Percentiles rank a stretch among this genome's conserved stretches.
Conservation (phyloP, 345 rosid species). For the Murraya koenigii region DNA sequence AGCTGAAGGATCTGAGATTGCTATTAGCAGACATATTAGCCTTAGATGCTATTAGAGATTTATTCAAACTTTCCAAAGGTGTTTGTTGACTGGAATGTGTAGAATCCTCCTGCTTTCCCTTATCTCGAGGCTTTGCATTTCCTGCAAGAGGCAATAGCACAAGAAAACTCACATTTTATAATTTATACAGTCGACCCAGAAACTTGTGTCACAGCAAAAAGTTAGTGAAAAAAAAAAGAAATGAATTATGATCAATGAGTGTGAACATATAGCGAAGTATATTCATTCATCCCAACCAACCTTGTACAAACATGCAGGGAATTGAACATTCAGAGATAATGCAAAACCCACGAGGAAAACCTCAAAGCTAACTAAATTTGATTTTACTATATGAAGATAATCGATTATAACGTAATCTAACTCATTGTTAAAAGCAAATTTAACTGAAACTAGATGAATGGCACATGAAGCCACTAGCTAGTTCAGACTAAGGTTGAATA, state of each 20-base stretch:
- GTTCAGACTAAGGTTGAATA: neutral
- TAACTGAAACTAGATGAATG: neutral
- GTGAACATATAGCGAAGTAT: neutral
- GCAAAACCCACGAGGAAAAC: neutral
- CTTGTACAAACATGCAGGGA: neutral
- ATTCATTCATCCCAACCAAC: neutral
- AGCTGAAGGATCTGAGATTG: slow-evolving; percentile 53
- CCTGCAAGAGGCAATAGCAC: slow-evolving; percentile 13
- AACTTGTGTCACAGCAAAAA: neutral
- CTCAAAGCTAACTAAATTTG: neutral
- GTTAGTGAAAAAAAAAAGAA: neutral
- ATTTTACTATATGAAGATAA: neutral
- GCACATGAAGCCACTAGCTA: neutral
- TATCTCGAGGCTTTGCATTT: slow-evolving; percentile 21
- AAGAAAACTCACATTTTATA: neutral
- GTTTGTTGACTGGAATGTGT: slow-evolving; percentile 1
- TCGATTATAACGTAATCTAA: neutral
- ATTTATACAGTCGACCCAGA: neutral
- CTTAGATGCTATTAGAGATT: slow-evolving; percentile 16
- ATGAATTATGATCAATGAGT: neutral
- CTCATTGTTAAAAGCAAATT: neutral
- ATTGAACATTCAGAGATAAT: neutral
- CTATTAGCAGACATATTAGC: slow-evolving; percentile 24
- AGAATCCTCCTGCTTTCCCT: slow-evolving; percentile 26
- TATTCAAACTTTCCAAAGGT: slow-evolving; percentile 25